These are phyloP conservation scores for Trichosporon sp. DNA, from an alignment of 1,284 basidiomycete genomes.

Conservation along the genomic window DNA sequence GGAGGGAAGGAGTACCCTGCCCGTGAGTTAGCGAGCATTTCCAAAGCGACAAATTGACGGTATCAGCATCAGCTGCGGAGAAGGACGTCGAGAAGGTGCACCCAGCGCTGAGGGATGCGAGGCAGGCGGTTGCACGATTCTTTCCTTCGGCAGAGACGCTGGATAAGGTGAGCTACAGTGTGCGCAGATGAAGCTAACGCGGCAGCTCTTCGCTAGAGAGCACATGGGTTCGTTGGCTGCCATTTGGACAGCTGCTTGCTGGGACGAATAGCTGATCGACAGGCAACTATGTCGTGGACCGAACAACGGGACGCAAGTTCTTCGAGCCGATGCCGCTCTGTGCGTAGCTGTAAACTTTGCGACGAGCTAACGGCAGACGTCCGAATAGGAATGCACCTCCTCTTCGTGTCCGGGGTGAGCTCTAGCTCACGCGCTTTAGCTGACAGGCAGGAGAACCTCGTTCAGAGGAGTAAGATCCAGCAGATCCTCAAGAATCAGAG, in stretches of 20 bases:
- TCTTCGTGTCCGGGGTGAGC: constrained; percentile 54
- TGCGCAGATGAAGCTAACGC: not conserved
- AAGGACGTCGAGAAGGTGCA: not conserved
- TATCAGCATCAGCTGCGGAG: not conserved
- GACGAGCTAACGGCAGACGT: constrained; percentile 25
- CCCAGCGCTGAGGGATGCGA: not conserved
- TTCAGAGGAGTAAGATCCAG: constrained; percentile 57
- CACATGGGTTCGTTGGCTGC: constrained; percentile 37
- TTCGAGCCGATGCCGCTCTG: constrained; percentile 80
- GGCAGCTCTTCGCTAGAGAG: constrained; percentile 41
- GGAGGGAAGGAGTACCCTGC: not conserved
- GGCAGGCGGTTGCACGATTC: constrained; percentile 24
- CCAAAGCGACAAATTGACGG: not conserved
- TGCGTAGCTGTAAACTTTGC: constrained; percentile 43
- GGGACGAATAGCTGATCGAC: constrained; percentile 5
- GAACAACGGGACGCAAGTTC: constrained; percentile 57
- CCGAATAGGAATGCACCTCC: constrained; percentile 65
- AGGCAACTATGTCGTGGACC: constrained; percentile 64
- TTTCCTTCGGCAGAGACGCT: constrained; percentile 38
- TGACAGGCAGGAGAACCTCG: constrained; percentile 52
- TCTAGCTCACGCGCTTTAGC: not conserved
- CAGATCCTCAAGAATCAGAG: constrained; percentile 62
- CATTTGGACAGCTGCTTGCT: not conserved
- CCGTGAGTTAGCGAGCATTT: not conserved
- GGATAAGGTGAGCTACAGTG: constrained; percentile 28